Base-by-base conservation (phyloP, 202 grass and related monocot genomes). In the Bolboschoenoplectus hybrid region DNA sequence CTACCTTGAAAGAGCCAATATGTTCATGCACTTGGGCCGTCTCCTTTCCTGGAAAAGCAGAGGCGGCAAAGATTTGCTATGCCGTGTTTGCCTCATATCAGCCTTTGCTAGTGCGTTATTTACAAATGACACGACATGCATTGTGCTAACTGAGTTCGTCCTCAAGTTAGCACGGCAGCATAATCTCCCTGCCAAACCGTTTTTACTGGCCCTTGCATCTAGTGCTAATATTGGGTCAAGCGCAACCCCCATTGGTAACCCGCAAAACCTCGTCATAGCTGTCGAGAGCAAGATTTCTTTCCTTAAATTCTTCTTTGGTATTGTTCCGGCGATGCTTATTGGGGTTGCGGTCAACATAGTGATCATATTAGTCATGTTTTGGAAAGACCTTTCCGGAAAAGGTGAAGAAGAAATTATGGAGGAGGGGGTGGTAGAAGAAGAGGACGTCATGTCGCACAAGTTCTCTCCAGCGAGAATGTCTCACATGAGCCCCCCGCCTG, bases 91-190 rank as follows among this genome's bases (percentile, higher is more conserved):
- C 85, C 74, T 98, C 19, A 91, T 98, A 67, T 94, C 97, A 3
- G 97, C 93, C 63, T 78, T 98, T 85, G 86, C 97, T 69, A 79
- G 63, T 81, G 90, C 97, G 0, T 87, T 99, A 80, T 99, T 99
- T 89, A 99, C 97, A 67, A 99, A 99, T 57, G 97, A 99, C 86
- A 99, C 97, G 38, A 92, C 88, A 88, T 99, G 97, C 83, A 94
- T 99, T 41, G 97, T 99, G 43, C 88, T 99, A 79, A 98, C 97
- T n/a, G 97, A 94, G 86, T 98, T 96, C 82, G 91, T 98, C 8
- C 97, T 98, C 0, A 93, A 98, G 67, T 83, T 98, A 60, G 97
- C 93, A 50, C 78, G 93, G 39, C 91, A 94, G 82, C 86, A 93
- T n/a, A 85, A 88, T 43, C 93, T 98, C 7, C 93, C 93, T 0